Evolutionary conservation across 2,329 filamentous ascomycete species (phyloP), one percentile per base, ranked within the genome.

Genomic region (Arthrobotrys sinensis): DNA sequence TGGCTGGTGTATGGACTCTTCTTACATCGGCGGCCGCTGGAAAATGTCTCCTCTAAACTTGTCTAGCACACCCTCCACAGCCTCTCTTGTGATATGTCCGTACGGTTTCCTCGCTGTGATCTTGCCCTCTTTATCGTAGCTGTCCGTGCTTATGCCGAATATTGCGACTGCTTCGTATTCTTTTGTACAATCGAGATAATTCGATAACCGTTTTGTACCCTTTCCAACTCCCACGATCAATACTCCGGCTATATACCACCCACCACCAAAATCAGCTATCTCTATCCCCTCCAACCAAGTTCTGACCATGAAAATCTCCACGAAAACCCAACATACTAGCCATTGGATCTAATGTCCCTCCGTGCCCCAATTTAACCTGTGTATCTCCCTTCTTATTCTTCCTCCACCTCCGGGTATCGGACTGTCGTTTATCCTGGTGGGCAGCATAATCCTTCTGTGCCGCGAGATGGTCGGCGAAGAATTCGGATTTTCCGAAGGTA

Each of bases 141-240:
- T 94, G 84, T 98, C 96, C 53, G 95, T 97, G 82, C 92, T 93
- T 7, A 93, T 93, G 72, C 96, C 96, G 82, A 99, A 98, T 3
- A 98, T 85, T 0, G 98, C 89, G 2, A 94, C 89, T 0, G 93
- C 91, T 85, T 98, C 95, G 85, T 99, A 99, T 0, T 90, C 92
- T 86, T 99, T 99, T 57, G 92, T 96, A 86, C 96, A 97, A 68
- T 89, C 88, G 52, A 98, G 87, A 84, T 97, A 98, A 40, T 90
- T 87, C 46, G 89, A 86, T 0, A 99, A 88, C 12, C 88, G 86
- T 85, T 98, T 99, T 69, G 96, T 99, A 45, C 93, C 96, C 76
- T 89, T 90, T 40, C 95, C 96, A 65, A 97, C 88, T 70, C 95
- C 96, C 5, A 96, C 87, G 80, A 98, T 94, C 62, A 99, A 88